phyloP scores from a whole-genome alignment of 306 rosid genomes.

The Malus sieversii region DNA sequence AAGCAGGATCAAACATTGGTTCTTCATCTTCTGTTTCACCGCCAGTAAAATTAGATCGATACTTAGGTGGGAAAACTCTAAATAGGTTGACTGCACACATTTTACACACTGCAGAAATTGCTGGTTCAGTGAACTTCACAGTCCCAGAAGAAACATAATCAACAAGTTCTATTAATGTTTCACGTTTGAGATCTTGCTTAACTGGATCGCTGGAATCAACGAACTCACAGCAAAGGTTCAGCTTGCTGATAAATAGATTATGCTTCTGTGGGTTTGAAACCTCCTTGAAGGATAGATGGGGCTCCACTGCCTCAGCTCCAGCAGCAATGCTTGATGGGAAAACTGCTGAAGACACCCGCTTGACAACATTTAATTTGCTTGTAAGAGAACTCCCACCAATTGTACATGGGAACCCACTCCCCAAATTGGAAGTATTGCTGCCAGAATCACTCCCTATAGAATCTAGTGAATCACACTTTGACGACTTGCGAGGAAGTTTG shows the following conservation, averaged over 20 bases:
- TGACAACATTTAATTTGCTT: conserved; percentile 89
- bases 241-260: conserved; percentile 74
- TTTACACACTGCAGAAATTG: conserved; percentile 76
- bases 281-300: conserved; percentile 82
- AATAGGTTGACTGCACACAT: conserved; percentile 83
- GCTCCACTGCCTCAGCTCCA: conserved; percentile 84
- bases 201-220: conserved; percentile 57
- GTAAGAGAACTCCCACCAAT: conserved; percentile 89
- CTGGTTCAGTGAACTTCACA: conserved; percentile 79
- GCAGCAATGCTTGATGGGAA: conserved; percentile 77
- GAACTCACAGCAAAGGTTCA: conserved; percentile 76
- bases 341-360: conserved; percentile 93
- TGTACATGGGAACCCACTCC: conserved; percentile 88
- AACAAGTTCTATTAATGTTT: conserved; percentile 68
- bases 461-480: conserved; percentile 62
- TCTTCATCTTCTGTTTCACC: conserved; percentile 92
- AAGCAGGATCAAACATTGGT: conserved; percentile 95
- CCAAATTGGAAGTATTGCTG: conserved; percentile 48
- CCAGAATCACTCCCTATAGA: conserved; percentile 61
- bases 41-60: conserved; percentile 49
- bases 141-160: conserved; percentile 90
- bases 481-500: conserved; percentile 77
- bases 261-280: conserved; percentile 87
- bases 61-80: conserved; percentile 90
- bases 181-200: conserved; percentile 83